These are phyloP conservation scores for Venturia pyrina DNA, from an alignment of 2,329 filamentous ascomycete genomes.

Conservation along the genomic window DNA sequence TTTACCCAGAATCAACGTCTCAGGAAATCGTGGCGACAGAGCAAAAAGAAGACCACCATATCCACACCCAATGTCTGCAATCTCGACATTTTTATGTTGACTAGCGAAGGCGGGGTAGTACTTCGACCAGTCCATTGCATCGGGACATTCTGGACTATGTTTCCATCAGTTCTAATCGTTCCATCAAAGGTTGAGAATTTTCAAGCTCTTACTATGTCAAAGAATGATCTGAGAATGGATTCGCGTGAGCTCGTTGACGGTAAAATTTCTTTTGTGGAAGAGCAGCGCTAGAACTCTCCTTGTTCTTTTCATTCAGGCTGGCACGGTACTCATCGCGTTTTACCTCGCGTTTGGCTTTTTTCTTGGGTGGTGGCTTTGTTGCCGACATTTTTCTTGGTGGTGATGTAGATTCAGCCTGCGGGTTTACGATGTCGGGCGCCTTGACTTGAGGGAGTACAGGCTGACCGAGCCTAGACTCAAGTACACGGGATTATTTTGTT, in stretches of 20 bases:
- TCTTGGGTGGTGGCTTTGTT: neutral
- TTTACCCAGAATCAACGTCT: constrained; percentile 70
- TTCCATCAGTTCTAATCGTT: neutral
- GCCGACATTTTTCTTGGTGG: neutral
- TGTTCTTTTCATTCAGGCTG: constrained; percentile 24
- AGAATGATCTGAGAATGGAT: constrained; percentile 92
- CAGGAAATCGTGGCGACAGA: constrained; percentile 68
- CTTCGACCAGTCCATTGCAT: constrained; percentile 74
- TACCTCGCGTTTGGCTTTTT: constrained; percentile 28
- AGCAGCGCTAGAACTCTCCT: constrained; percentile 36
- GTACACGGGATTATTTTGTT: neutral
- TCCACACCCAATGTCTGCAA: constrained; percentile 94
- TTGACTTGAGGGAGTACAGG: too few relatives aligned
- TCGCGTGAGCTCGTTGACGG: constrained; percentile 90
- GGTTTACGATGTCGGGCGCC: too few relatives aligned
- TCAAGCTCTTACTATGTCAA: constrained; percentile 62
- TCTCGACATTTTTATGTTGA: constrained; percentile 50
- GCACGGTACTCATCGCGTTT: constrained; percentile 38
- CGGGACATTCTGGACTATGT: constrained; percentile 10
- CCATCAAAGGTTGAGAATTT: neutral
- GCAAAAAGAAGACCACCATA: constrained; percentile 88
- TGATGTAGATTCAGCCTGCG: neutral
- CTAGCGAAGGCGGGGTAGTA: constrained; percentile 63
- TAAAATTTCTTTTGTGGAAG: constrained; percentile 94
- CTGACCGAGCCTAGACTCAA: neutral